Percentiles rank a stretch among this genome's conserved stretches.
Conservation (phyloP, 352 stramenopile species). For the Stephanocyclus meneghinianus region DNA sequence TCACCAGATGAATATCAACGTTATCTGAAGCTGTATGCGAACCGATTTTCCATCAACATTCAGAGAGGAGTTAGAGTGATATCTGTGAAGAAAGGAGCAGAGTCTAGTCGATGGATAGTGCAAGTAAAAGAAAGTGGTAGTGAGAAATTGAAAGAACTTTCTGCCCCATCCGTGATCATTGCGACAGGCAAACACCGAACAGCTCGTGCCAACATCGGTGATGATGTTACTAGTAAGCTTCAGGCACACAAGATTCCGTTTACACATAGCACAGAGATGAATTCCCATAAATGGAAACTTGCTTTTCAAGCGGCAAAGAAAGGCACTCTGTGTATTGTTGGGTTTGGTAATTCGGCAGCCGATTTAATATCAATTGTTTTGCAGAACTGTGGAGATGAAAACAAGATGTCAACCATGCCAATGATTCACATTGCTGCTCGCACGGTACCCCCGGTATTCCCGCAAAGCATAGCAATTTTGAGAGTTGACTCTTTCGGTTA, state of each 20-base stretch:
- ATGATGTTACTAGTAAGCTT: slow-evolving; percentile 51
- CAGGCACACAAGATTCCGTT: slow-evolving; percentile 22
- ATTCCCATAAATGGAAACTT: slow-evolving; percentile 29
- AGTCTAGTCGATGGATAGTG: slow-evolving; percentile 39
- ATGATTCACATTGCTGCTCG: slow-evolving; percentile 56
- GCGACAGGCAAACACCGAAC: slow-evolving; percentile 55
- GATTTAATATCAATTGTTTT: slow-evolving; percentile 49
- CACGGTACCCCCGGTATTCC: slow-evolving; percentile 58
- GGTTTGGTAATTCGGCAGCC: slow-evolving; percentile 56
- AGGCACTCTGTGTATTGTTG: slow-evolving; percentile 44
- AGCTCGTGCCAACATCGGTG: slow-evolving; percentile 38
- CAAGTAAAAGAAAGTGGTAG: slow-evolving; percentile 19
- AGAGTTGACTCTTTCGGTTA: slow-evolving; percentile 56
- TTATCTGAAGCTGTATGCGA: slow-evolving; percentile 51
- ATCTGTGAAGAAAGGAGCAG: slow-evolving; percentile 39
- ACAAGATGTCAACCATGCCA: slow-evolving; percentile 10
- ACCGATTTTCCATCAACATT: slow-evolving; percentile 55
- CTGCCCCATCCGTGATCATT: slow-evolving; percentile 47
- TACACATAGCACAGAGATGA: slow-evolving; percentile 50
- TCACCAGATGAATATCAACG: slow-evolving; percentile 52
- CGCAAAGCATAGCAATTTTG: slow-evolving; percentile 33
- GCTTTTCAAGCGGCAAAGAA: slow-evolving; percentile 35
- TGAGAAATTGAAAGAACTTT: slow-evolving; percentile 16
- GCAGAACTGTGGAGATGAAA: slow-evolving; percentile 17
- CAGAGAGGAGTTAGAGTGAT: slow-evolving; percentile 42